Evolutionary conservation across 257 asterid genomes (phyloP).

Genomic region (Perilla frutescens): DNA sequence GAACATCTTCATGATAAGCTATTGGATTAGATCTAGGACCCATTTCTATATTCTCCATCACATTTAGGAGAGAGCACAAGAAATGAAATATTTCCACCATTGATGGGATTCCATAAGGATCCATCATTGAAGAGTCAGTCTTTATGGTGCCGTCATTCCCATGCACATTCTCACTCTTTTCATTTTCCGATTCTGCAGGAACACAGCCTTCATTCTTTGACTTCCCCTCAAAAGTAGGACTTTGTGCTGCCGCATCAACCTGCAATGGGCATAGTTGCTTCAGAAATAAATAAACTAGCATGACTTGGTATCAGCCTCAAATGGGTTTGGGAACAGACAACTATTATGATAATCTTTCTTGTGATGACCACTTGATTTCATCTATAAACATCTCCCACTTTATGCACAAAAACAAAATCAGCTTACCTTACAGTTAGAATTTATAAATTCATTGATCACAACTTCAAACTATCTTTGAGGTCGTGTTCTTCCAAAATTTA

Average conservation of each 20-base stretch:
- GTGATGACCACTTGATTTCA: conserved; percentile 5
- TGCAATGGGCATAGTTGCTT: conserved; percentile 42
- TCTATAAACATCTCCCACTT: conserved; percentile 14
- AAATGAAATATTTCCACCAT: conserved; percentile 92
- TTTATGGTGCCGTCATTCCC: conserved; percentile 41
- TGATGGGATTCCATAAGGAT: conserved; percentile 91
- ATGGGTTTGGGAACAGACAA: conserved; percentile 25
- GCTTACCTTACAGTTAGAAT: not conserved
- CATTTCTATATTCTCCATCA: conserved; percentile 73
- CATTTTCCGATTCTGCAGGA: conserved; percentile 49
- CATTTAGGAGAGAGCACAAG: conserved; percentile 87
- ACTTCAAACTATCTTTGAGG: conserved; percentile 17
- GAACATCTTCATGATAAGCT: conserved; percentile 94
- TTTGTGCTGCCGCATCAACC: conserved; percentile 47
- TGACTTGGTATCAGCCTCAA: conserved; percentile 10
- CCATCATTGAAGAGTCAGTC: conserved; percentile 61
- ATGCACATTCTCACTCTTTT: conserved; percentile 37
- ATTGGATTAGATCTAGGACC: conserved; percentile 78
- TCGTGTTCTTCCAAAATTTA: conserved; percentile 14
- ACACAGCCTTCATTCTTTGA: conserved; percentile 44
- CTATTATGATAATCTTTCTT: conserved; percentile 7
- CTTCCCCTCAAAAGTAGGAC: conserved; percentile 43
- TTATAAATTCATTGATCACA: not conserved
- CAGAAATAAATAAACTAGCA: conserved; percentile 16
- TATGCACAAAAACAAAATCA: not conserved